Base-by-base conservation (phyloP, 1,284 basidiomycete genomes). In the Fomitopsis pinicola region DNA sequence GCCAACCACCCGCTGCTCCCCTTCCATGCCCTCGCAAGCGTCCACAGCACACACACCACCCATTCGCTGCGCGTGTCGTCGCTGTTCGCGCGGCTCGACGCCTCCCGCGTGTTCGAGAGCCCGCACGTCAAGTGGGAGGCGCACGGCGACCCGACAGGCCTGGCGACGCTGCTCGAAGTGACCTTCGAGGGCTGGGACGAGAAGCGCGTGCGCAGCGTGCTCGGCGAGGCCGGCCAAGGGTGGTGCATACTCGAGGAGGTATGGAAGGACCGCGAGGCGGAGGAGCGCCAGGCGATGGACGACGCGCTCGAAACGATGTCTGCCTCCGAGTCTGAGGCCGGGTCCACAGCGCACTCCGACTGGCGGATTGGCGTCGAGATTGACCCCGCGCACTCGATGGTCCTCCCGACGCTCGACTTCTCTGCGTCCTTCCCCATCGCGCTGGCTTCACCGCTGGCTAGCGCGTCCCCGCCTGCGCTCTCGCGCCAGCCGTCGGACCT, bases 191-290 rank as follows among this genome's bases (percentile, higher is more conserved):
- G 90, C 1, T 92, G 91, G 90, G 81, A 80, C 2, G 80, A 78
- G 60, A 75, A 73, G 14, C 80, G 82, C 58, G 89, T 92, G 5
- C 76, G 86, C 44, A 72, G 80, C 52, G 79, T 91, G 30, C 79
- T 91, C 19, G 89, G 89, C 14, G 85, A 89, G 69, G 83, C 82
- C 36, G 83, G 85, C 19, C 82, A 77, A 5, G 87, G 86, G 0
- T 92, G 90, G 89, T 92, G 88, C 74, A 77, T 80, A 0, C 70
- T 91, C 12, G 84, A 89, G 68, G 88, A 91, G 72, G 75, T 80
- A 2, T 63, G 71, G 59, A 70, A 73, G 35, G 73, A 73, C n/a
- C 78, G 79, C 7, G 75, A 74, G 3, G 71, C 71, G 42, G 67
- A 64, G 14, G 72, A 73, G 36, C 52, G 62, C 2, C 66, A 67